Evolutionary conservation across 768 basidiomycete species (phyloP).

Genomic region (Dioszegia aurantiaca): DNA sequence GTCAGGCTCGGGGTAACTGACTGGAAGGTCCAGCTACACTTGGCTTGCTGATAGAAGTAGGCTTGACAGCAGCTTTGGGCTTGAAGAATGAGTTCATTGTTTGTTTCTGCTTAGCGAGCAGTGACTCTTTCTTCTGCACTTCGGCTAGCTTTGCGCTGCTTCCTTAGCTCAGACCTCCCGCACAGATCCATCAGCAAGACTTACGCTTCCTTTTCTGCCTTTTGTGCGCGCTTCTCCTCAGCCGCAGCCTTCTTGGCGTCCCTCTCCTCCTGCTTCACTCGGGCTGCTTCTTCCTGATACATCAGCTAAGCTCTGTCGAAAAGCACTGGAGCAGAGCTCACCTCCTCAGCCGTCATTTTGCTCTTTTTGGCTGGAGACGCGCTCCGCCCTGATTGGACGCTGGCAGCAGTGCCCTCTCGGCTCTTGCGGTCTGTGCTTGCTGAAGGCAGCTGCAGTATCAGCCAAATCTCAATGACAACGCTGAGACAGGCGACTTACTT

Average conservation of each 20-base stretch:
- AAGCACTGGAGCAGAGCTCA: slow-evolving; percentile 28
- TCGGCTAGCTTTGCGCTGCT: slow-evolving; percentile 34
- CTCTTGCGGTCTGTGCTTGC: slow-evolving; percentile 17
- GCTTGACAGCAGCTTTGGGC: slow-evolving; percentile 12
- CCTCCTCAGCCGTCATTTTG: slow-evolving; percentile 44
- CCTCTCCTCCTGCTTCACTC: slow-evolving; percentile 36
- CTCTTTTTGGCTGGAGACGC: slow-evolving; percentile 36
- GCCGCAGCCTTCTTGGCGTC: slow-evolving; percentile 33
- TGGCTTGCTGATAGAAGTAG: slow-evolving; percentile 10
- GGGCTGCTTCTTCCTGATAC: slow-evolving; percentile 36
- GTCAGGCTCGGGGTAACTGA: slow-evolving; percentile 11
- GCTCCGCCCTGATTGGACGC: slow-evolving; percentile 34
- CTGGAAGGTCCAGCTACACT: slow-evolving; percentile 32
- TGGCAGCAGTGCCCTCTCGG: slow-evolving; percentile 40
- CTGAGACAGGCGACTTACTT: slow-evolving; percentile 8
- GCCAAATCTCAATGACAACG: background rate
- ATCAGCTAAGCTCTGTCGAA: slow-evolving; percentile 11
- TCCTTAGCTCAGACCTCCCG: background rate
- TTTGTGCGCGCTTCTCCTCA: slow-evolving; percentile 33
- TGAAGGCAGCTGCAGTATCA: slow-evolving; percentile 17
- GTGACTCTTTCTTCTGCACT: slow-evolving; percentile 28
- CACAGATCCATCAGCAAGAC: slow-evolving; percentile 15
- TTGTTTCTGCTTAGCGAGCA: slow-evolving; percentile 33
- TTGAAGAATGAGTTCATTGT: slow-evolving; percentile 36
- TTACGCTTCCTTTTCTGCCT: slow-evolving; percentile 44